phyloP scores from a whole-genome alignment of 345 rosid species.

The Aurinia saxatilis region DNA sequence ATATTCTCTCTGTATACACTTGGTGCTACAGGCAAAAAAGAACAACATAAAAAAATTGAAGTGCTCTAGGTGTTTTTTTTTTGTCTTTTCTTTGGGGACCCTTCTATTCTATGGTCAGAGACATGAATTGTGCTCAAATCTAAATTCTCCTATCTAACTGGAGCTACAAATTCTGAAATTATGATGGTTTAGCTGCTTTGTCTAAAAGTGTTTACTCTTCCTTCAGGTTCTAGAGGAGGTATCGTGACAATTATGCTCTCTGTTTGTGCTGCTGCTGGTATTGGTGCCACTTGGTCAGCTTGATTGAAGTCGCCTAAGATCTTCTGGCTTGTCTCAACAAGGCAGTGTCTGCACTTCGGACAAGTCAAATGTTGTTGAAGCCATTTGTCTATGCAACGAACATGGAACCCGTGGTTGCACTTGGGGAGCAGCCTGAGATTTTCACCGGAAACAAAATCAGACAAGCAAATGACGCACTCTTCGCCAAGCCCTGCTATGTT shows the following conservation, averaged over 20 bases:
- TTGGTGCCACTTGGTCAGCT: not conserved
- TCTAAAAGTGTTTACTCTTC: slow-evolving; percentile 19
- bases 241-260: slow-evolving; percentile 20
- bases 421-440: slow-evolving; percentile 46
- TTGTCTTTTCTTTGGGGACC: not conserved
- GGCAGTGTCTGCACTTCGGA: slow-evolving; percentile 52
- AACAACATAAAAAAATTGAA: slow-evolving; percentile 4
- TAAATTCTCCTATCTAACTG: slow-evolving; percentile 1
- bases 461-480: slow-evolving; percentile 52
- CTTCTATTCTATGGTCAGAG: not conserved
- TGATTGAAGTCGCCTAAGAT: slow-evolving; percentile 11
- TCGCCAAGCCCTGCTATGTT: slow-evolving; percentile 38
- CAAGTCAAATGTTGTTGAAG: slow-evolving; percentile 59
- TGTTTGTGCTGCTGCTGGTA: not conserved
- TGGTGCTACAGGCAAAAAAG: slow-evolving; percentile 11
- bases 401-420: slow-evolving; percentile 69
- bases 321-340: slow-evolving; percentile 30
- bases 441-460: slow-evolving; percentile 40
- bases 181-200: slow-evolving; percentile 13
- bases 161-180: not conserved
- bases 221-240: slow-evolving; percentile 35
- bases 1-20: slow-evolving; percentile 13
- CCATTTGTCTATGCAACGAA: slow-evolving; percentile 58
- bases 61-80: not conserved
- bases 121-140: slow-evolving; percentile 1